Base-by-base conservation (phyloP, 192 early-diverging fungal genomes). In the Martensiomyces pterosporus region DNA sequence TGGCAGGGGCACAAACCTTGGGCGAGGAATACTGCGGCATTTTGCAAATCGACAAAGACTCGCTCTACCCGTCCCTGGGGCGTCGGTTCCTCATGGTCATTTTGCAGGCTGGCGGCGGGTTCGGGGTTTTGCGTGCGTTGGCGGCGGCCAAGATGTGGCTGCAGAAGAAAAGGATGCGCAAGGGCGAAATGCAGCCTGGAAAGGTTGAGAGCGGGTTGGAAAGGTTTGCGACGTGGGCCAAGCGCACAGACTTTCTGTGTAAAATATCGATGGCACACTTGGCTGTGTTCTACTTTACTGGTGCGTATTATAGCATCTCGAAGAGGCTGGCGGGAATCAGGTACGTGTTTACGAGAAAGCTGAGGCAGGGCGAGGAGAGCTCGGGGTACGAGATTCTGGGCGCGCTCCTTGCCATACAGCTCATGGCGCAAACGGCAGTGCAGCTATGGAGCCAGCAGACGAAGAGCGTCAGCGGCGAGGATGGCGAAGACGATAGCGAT, bases 1-100 rank as follows among this genome's bases (percentile, higher is more conserved):
- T 81, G 22, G 13, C 47, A 41, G 87, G 93, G 3, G 82, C 80
- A 14, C 91, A 89, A 52, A 96, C 95, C 0, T 61, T 98, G 26
- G 95, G 95, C 35, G 92, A 98, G 62, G 95, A 98, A 57, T 96
- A 94, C 64, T 94, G 91, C 49, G 91, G 90, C 49, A 89, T 96
- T 41, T 54, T 91, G 52, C 91, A 85, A 43, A 69, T 83, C 37
- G 73, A 63, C 1, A 47, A 58, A 14, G 49, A 59, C 2, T 73
- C 77, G n/a, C 26, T 49, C 46, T 81, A 69, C 25, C 86, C 88
- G 17, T 57, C 76, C 16, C 19, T 26, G 15, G 58, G 57, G 3
- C 62, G 63, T 6, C 57, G 69, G 9, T n/a, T 73, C 0, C 55
- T 73, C 14, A 43, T 73, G 49, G 57, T 64, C 2, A 19, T 66